phyloP scores from a whole-genome alignment of 2,329 filamentous ascomycete species.

The Plectosphaerella plurivora region DNA sequence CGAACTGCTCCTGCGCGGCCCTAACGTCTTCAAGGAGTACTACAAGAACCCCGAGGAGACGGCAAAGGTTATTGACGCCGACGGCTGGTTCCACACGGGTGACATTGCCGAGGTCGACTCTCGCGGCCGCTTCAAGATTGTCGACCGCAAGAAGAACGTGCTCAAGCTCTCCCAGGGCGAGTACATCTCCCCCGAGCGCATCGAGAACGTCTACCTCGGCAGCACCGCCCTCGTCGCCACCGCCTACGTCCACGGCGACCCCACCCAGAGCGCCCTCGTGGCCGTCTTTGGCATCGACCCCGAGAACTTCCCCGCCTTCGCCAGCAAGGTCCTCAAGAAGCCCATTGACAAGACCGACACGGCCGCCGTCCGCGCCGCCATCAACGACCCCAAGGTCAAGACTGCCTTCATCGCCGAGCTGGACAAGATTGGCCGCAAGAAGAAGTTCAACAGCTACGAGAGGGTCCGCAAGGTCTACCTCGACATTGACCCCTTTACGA shows the following conservation, averaged over 20 bases:
- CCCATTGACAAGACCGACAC: constrained; percentile 61
- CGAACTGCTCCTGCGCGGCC: constrained; percentile 79
- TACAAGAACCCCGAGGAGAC: constrained; percentile 90
- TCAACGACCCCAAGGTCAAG: constrained; percentile 65
- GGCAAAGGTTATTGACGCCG: constrained; percentile 70
- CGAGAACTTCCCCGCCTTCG: constrained; percentile 75
- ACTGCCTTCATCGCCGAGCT: constrained; percentile 74
- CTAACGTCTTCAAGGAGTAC: constrained; percentile 80
- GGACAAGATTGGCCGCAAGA: constrained; percentile 70
- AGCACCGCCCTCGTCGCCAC: constrained; percentile 73
- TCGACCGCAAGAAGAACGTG: constrained; percentile 98
- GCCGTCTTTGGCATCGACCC: constrained; percentile 86
- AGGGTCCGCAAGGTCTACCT: constrained; percentile 70
- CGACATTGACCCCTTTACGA: constrained; percentile 82
- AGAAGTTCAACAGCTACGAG: constrained; percentile 92
- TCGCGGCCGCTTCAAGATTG: constrained; percentile 82
- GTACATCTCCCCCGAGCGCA: constrained; percentile 94
- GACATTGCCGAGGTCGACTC: constrained; percentile 86
- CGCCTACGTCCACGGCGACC: constrained; percentile 89
- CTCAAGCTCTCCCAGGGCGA: constrained; percentile 96
- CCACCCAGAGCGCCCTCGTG: constrained; percentile 75
- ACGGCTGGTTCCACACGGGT: constrained; percentile 96
- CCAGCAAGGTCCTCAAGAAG: constrained; percentile 69
- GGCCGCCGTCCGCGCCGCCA: constrained; percentile 61
- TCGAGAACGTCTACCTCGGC: constrained; percentile 90